These are phyloP conservation scores for Termitomyces sp. DNA, from an alignment of 768 basidiomycete genomes.

Conservation along the genomic window DNA sequence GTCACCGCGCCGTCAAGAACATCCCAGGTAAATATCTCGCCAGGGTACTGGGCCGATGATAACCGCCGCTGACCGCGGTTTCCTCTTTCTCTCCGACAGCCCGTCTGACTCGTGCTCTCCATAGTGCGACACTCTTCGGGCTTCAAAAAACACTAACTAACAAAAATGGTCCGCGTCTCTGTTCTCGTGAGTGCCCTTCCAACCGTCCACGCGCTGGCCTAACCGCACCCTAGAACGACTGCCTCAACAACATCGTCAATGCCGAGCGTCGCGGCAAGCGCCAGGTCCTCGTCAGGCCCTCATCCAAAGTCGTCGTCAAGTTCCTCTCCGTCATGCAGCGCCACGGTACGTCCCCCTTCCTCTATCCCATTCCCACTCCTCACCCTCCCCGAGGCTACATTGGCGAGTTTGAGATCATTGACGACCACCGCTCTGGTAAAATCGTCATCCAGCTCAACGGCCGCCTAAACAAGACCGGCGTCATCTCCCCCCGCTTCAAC, in stretches of 20 bases:
- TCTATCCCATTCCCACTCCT: background rate
- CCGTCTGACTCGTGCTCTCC: conserved; percentile 78
- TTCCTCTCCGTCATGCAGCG: conserved; percentile 99
- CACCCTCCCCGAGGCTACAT: conserved; percentile 70
- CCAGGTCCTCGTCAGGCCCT: conserved; percentile 96
- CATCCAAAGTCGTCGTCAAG: conserved; percentile 94
- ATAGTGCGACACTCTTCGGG: conserved; percentile 85
- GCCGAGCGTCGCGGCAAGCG: conserved; percentile 99
- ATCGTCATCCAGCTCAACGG: conserved; percentile 98
- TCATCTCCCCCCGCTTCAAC: conserved; percentile 99
- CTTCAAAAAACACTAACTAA: conserved; percentile 32
- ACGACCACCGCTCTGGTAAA: conserved; percentile 98
- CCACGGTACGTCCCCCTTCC: conserved; percentile 63
- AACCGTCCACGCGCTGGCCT: background rate
- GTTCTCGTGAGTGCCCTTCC: too few relatives aligned
- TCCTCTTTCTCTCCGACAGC: conserved; percentile 24
- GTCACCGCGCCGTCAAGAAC: conserved; percentile 19
- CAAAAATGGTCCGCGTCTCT: too few relatives aligned
- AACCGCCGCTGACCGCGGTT: conserved; percentile 10
- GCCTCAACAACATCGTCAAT: conserved; percentile 92
- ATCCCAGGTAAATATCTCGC: conserved; percentile 34
- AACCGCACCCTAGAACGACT: conserved; percentile 33
- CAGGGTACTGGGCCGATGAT: conserved; percentile 12
- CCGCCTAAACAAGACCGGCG: conserved; percentile 98
- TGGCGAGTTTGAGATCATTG: conserved; percentile 97